Percentiles rank a stretch among this genome's conserved stretches.
These are phyloP conservation scores for Trypanosoma conorhini DNA, from an alignment of 208 protist genomes.

Conservation along the genomic window DNA sequence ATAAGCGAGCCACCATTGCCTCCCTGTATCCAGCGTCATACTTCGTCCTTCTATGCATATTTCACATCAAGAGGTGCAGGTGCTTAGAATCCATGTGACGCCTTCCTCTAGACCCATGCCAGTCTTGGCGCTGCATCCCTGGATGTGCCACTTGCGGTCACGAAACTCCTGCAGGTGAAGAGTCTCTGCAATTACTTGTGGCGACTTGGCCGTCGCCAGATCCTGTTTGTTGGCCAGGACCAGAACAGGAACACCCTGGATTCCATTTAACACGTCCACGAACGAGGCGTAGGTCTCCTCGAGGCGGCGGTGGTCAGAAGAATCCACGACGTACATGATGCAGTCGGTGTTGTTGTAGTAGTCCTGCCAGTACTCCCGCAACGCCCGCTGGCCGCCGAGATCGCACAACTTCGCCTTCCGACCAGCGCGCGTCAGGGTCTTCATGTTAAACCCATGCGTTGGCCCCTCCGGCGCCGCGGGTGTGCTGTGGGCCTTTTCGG, in stretches of 20 bases:
- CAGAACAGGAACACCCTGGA: slow-evolving; percentile 97
- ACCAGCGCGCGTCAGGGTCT: slow-evolving; percentile 94
- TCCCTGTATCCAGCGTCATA: not conserved
- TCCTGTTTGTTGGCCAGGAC: slow-evolving; percentile 99
- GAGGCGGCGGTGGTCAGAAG: slow-evolving; percentile 86
- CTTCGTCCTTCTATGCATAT: not conserved
- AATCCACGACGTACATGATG: slow-evolving; percentile 98
- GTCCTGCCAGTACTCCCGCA: slow-evolving; percentile 98
- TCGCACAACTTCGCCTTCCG: slow-evolving; percentile 99
- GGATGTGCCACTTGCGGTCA: slow-evolving; percentile 96
- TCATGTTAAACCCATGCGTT: slow-evolving; percentile 99
- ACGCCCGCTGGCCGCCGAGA: slow-evolving; percentile 98
- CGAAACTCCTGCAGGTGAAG: slow-evolving; percentile 89
- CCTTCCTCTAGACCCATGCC: slow-evolving; percentile 93
- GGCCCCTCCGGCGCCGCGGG: slow-evolving; percentile 96
- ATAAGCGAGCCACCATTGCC: not conserved
- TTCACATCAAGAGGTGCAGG: slow-evolving; percentile 39
- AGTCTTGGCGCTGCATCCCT: slow-evolving; percentile 95
- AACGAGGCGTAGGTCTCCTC: slow-evolving; percentile 95
- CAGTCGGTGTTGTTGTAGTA: slow-evolving; percentile 98
- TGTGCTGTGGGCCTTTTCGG: slow-evolving; percentile 36
- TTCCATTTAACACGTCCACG: slow-evolving; percentile 90
- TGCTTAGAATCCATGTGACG: slow-evolving; percentile 91
- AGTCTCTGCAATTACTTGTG: slow-evolving; percentile 69
- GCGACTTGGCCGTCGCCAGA: slow-evolving; percentile 90